Conservation (phyloP, 306 rosid genomes). For the Cucumis cinereus region DNA sequence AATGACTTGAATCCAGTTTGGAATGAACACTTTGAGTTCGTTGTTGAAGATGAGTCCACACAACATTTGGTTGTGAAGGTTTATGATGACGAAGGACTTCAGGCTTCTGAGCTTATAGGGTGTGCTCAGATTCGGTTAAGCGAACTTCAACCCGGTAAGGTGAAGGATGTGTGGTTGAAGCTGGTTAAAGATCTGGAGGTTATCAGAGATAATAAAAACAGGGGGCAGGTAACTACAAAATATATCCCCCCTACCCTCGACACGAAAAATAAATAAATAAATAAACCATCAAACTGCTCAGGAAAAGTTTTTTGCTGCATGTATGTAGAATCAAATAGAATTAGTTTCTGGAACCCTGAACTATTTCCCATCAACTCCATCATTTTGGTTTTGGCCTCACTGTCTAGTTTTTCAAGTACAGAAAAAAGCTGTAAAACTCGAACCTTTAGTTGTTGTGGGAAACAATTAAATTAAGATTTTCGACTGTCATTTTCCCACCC, state of each 20-base stretch:
- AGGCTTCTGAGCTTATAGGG: constrained; percentile 67
- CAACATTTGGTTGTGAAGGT: constrained; percentile 69
- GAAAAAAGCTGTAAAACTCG: not conserved
- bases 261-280: not conserved
- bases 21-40: constrained; percentile 90
- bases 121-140: constrained; percentile 45
- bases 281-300: not conserved
- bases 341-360: not conserved
- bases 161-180: constrained; percentile 92
- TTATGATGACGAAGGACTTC: constrained; percentile 70
- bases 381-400: not conserved
- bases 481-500: not conserved
- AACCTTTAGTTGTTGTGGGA: not conserved
- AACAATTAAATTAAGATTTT: not conserved
- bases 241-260: not conserved
- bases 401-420: not conserved
- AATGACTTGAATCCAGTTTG: constrained; percentile 92
- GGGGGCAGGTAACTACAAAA: constrained; percentile 59
- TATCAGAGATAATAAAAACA: constrained; percentile 73
- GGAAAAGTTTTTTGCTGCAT: not conserved
- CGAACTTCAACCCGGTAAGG: constrained; percentile 89
- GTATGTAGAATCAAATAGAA: not conserved
- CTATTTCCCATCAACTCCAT: not conserved
- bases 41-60: constrained; percentile 82
- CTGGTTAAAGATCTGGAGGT: constrained; percentile 89